A percentile compares a stretch with the other conserved stretches of the same genome.
These are phyloP conservation scores for Teratosphaeriaceae sp. DNA, from an alignment of 2,329 filamentous ascomycete genomes.

Conservation along the genomic window DNA sequence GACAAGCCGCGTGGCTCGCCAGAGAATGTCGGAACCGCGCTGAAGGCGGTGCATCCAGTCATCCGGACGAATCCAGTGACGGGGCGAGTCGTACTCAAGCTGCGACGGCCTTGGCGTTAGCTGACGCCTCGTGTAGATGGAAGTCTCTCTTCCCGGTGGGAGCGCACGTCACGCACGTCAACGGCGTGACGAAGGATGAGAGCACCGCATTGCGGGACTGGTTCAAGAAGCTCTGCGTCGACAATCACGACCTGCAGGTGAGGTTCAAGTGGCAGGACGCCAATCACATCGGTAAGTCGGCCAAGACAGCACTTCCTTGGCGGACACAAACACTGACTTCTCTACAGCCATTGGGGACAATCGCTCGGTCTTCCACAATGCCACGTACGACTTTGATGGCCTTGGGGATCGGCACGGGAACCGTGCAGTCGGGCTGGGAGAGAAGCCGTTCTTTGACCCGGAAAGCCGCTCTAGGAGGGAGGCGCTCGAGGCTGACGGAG, in stretches of 20 bases:
- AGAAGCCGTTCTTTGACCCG: no score
- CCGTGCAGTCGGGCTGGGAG: no score
- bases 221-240: constrained; percentile 34
- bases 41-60: constrained; percentile 39
- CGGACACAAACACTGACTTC: neutral
- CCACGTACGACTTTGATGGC: no score
- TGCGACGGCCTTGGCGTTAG: no score
- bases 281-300: constrained; percentile 58
- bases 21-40: constrained; percentile 16
- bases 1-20: constrained; percentile 18
- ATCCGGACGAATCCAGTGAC: constrained; percentile 56
- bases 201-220: constrained; percentile 19
- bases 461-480: no score
- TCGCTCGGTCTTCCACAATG: constrained; percentile 5
- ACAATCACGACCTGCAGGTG: constrained; percentile 61
- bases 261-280: constrained; percentile 55
- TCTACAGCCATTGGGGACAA: constrained; percentile 6
- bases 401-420: no score
- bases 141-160: constrained; percentile 56
- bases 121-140: no score
- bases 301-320: no score
- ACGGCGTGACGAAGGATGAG: constrained; percentile 38
- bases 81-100: no score
- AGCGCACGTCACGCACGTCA: constrained; percentile 48
- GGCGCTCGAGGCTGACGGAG: no score